Base-by-base conservation (phyloP, 106 monocot genomes). In the Dactylorhiza incarnata region DNA sequence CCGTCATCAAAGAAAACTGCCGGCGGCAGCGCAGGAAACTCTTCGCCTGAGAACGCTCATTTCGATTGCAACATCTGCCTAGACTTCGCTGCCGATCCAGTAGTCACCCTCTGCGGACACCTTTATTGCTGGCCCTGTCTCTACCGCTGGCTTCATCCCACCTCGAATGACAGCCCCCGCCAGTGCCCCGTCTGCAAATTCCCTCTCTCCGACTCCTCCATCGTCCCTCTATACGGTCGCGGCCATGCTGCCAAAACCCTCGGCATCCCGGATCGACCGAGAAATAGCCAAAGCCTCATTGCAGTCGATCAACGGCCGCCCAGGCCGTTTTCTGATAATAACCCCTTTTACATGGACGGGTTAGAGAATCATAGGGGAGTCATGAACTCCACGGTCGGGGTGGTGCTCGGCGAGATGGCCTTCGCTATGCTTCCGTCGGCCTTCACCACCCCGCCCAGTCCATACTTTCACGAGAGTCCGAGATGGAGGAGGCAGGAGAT, bases 41-140 rank as follows among this genome's bases (percentile, higher is more conserved):
- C 59, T 5, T 17, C 78, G 7, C 48, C 84, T 0, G 68, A 77
- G 3, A 75, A 74, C 5, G 91, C 83, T 15, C 85, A 89, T 78
- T 97, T 97, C 72, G 93, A 97, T 74, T 97, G 97, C 87, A 97
- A 97, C 86, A 97, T 97, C 51, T 97, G 97, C 81, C 74, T 94
- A 22, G 93, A 91, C 24, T 84, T 78, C 15, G 94, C 87, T 0
- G 76, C 76, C 0, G 93, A 91, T 19, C 94, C 97, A 15, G 94
- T 97, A 37, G 97, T 97, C 45, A 97, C 97, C 5, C 91, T 97
- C 47, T 97, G 94, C 75, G 97, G 97, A 75, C 97, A 97, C 77
- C 97, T 97, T 83, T 97, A 87, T 78, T 97, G 97, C 83, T 97
- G 97, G 94, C 97, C 97, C 11, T 97, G 97, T 81, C 89, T 97